phyloP scores from a whole-genome alignment of 257 asterid species.

The Marsdenia floribunda region DNA sequence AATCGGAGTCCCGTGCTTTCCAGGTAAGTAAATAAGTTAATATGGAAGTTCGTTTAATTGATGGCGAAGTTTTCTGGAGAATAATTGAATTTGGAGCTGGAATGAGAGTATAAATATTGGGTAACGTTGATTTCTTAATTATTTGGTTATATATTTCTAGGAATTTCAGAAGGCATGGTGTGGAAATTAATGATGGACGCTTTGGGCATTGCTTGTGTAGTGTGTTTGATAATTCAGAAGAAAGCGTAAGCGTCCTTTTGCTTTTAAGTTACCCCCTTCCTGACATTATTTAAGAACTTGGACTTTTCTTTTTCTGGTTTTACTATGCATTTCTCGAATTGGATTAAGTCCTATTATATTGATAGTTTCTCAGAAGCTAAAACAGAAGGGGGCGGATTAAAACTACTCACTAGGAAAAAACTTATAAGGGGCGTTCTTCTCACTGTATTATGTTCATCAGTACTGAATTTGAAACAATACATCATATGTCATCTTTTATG shows the following conservation, averaged over 20 bases:
- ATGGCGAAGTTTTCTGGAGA: not conserved
- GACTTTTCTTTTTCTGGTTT: not conserved
- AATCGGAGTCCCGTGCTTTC: slow-evolving; percentile 3
- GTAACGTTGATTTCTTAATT: not conserved
- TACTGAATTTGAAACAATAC: not conserved
- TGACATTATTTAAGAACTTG: not conserved
- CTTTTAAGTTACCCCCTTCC: not conserved
- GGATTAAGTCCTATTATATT: not conserved
- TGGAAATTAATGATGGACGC: slow-evolving; percentile 6
- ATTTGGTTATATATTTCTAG: slow-evolving; percentile 13
- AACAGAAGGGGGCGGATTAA: not conserved
- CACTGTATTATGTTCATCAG: too few species aligned
- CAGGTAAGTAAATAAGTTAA: slow-evolving; percentile 14
- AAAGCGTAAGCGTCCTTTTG: not conserved
- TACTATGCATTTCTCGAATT: not conserved
- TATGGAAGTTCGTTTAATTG: not conserved
- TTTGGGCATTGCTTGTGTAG: slow-evolving; percentile 9
- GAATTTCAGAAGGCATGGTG: slow-evolving; percentile 16
- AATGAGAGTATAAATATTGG: not conserved
- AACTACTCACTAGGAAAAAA: not conserved
- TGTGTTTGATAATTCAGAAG: slow-evolving; percentile 12
- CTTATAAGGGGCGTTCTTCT: not conserved
- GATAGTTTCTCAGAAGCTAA: not conserved
- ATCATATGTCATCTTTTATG: too few species aligned
- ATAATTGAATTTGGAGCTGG: not conserved